These are phyloP conservation scores for Exobasidium rhododendri DNA, from an alignment of 1,284 basidiomycete genomes.

Conservation along the genomic window DNA sequence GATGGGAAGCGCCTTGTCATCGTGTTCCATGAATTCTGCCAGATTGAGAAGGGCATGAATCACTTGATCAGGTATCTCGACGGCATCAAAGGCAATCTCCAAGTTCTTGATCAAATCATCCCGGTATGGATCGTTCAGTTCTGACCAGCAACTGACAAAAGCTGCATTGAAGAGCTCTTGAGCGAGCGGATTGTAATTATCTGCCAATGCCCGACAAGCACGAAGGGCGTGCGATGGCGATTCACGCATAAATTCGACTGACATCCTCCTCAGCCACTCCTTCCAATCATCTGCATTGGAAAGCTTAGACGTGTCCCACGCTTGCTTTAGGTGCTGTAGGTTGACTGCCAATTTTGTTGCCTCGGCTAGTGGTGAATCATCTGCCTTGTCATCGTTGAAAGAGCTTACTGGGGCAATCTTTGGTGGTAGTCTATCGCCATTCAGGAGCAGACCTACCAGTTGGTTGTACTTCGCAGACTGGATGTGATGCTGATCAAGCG, in stretches of 20 bases:
- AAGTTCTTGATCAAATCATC: conserved; percentile 75
- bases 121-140: conserved; percentile 71
- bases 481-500: conserved; percentile 73
- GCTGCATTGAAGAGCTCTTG: conserved; percentile 97
- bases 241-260: conserved; percentile 96
- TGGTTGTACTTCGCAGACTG: conserved; percentile 83
- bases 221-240: conserved; percentile 95
- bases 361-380: conserved; percentile 57
- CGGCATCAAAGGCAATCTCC: conserved; percentile 78
- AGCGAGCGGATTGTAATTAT: conserved; percentile 84
- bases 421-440: conserved; percentile 82
- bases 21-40: conserved; percentile 99
- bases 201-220: conserved; percentile 89
- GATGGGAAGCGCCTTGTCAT: conserved; percentile 92
- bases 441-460: conserved; percentile 81
- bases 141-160: conserved; percentile 95
- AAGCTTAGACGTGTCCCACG: conserved; percentile 86
- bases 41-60: conserved; percentile 91
- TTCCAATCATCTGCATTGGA: conserved; percentile 82
- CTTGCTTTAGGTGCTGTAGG: conserved; percentile 93
- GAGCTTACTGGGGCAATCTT: conserved; percentile 55
- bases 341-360: conserved; percentile 86
- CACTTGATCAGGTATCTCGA: conserved; percentile 78
- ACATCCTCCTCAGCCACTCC: conserved; percentile 90
- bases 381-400: conserved; percentile 42